Conservation (phyloP, 2,329 filamentous ascomycete genomes). For the Hypoxylon sp. region DNA sequence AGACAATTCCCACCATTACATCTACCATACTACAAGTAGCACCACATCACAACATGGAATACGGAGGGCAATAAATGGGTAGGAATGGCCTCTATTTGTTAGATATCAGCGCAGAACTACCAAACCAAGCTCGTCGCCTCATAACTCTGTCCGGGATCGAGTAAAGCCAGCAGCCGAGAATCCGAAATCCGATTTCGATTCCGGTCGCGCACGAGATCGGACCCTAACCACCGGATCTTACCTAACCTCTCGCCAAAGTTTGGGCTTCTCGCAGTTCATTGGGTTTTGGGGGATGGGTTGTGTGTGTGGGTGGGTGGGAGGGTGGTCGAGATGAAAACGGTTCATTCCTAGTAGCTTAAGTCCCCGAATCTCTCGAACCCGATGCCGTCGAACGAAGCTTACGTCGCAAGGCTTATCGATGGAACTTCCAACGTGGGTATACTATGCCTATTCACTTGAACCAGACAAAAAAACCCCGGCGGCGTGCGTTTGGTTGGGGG, state of each 20-base stretch:
- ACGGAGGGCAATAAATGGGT: constrained; percentile 9
- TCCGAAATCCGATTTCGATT: background rate
- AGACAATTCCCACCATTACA: background rate
- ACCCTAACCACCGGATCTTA: background rate
- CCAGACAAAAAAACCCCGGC: constrained; percentile 43
- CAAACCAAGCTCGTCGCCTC: constrained; percentile 32
- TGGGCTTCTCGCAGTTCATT: background rate
- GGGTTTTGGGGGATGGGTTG: background rate
- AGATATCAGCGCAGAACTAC: constrained; percentile 50
- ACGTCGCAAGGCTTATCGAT: constrained; percentile 4
- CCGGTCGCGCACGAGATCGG: too few species aligned
- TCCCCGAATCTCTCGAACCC: constrained; percentile 23
- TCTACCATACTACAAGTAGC: background rate
- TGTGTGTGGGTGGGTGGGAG: background rate
- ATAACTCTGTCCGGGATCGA: constrained; percentile 2
- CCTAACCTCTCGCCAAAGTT: background rate
- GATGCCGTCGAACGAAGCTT: constrained; percentile 28
- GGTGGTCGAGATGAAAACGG: constrained; percentile 6
- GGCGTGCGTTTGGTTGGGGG: constrained; percentile 26
- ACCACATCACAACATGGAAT: background rate
- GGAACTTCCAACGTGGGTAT: constrained; percentile 31
- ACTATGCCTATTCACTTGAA: constrained; percentile 54
- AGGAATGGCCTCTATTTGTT: constrained; percentile 46
- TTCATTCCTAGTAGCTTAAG: constrained; percentile 15
- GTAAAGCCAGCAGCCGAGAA: constrained; percentile 9